phyloP scores from a whole-genome alignment of 75 land plant species.

The Sequoiadendron giganteum region DNA sequence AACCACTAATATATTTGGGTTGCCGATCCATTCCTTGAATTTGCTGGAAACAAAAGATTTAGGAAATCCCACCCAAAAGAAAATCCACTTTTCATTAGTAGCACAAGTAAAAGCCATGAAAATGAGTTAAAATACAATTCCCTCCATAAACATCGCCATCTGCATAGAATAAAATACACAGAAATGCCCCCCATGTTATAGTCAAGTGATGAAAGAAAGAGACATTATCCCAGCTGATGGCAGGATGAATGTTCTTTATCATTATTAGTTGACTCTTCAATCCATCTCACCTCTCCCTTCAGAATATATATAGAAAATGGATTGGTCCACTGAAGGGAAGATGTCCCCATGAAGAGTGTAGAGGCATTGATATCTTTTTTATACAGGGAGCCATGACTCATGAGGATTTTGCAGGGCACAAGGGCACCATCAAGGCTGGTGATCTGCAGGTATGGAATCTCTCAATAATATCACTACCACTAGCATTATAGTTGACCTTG shows the following conservation, averaged over 20 bases:
- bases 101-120: no score
- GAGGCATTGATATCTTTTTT: no score
- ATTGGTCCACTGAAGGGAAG: background rate
- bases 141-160: background rate
- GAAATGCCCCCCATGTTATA: background rate
- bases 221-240: no score
- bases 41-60: no score
- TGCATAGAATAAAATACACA: no score
- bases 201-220: no score
- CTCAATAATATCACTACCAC: background rate
- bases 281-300: background rate
- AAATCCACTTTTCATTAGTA: no score
- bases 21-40: no score
- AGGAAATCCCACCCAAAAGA: no score
- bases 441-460: constrained; percentile 31
- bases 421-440: constrained; percentile 35
- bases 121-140: background rate
- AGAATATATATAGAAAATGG: background rate
- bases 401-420: constrained; percentile 45
- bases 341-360: background rate
- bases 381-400: constrained; percentile 41
- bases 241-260: no score
- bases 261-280: background rate
- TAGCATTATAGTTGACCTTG: background rate
- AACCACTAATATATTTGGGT: no score